phyloP scores from a whole-genome alignment of 257 asterid species.

The Mentha longifolia region DNA sequence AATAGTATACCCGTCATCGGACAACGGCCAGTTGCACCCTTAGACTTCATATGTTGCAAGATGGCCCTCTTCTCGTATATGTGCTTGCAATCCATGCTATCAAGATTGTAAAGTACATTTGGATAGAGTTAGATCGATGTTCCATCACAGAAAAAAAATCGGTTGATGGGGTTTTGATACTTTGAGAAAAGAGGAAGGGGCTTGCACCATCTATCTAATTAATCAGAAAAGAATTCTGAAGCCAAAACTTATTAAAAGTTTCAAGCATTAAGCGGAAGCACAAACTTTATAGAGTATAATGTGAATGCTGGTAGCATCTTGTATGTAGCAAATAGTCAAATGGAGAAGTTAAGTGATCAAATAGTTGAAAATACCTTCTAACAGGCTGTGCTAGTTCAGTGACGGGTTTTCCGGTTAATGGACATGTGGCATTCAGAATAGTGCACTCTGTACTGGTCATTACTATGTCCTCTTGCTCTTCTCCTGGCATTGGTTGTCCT shows the following conservation, averaged over 20 bases:
- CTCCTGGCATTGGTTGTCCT: constrained; percentile 97
- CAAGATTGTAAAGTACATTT: constrained; percentile 20
- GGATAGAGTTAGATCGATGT: neutral
- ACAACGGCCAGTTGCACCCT: constrained; percentile 49
- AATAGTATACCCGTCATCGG: constrained; percentile 71
- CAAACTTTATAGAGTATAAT: neutral
- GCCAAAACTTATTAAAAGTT: neutral
- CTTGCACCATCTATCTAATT: neutral
- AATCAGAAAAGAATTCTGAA: constrained; percentile 9
- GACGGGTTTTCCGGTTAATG: constrained; percentile 82
- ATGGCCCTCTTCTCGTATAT: constrained; percentile 70
- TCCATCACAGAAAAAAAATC: neutral
- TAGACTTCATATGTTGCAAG: constrained; percentile 57
- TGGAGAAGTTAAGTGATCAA: constrained; percentile 16
- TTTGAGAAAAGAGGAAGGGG: neutral
- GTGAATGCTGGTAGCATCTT: neutral
- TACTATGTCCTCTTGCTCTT: constrained; percentile 92
- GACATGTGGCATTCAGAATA: constrained; percentile 71
- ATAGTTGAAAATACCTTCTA: constrained; percentile 60
- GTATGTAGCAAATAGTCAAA: neutral
- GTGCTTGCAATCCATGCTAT: constrained; percentile 95
- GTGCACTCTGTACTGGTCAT: constrained; percentile 81
- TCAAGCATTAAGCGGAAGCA: constrained; percentile 13
- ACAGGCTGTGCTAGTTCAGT: constrained; percentile 79
- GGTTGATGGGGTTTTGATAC: constrained; percentile 8